Evolutionary conservation across 2,329 filamentous ascomycete genomes (phyloP), one percentile per base, ranked within the genome.

Genomic region (Aspergillus fructus): DNA sequence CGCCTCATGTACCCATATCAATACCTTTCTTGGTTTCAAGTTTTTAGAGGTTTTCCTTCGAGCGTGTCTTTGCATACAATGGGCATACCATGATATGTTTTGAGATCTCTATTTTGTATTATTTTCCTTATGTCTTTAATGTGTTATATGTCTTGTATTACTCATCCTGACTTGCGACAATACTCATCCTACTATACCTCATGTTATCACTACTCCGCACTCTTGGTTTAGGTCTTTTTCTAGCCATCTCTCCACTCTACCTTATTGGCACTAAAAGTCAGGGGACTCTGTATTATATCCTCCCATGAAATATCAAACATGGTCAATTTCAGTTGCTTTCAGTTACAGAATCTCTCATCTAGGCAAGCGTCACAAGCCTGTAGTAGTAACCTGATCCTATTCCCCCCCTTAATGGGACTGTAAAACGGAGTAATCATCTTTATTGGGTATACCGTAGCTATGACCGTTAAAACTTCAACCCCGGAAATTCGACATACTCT

Each of bases 31-130:
- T 13, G 30, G 63, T 21, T 46, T 21, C 48, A 24, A 45, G 62
- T 64, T 65, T 59, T 56, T 62, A 60, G 60, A 62, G 59, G 61
- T 63, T 64, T 62, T 59, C 60, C 60, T 65, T 68, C 62, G 53
- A 69, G 67, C 67, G 68, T 69, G 65, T 70, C 61, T 72, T 66
- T 72, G 70, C 70, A 72, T 73, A 64, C 61, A 68, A 64, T 61
- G 60, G 62, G 69, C 67, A 64, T 65, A 57, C 64, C 63, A 60
- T 64, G 58, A 61, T 61, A 64, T 66, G 48, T 66, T 67, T 61
- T 56, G 40, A 55, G 40, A 48, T 55, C 53, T 60, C 54, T 62
- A 50, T 62, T 59, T 57, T 64, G 58, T 61, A 62, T 59, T 64
- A 58, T 59, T 58, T 53, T 54, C 59, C 40, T 59, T 59, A 64